Evolutionary conservation across 192 early-diverging fungal genomes (phyloP), one percentile per base, ranked within the genome.

Genomic region (Dispira parvispora): DNA sequence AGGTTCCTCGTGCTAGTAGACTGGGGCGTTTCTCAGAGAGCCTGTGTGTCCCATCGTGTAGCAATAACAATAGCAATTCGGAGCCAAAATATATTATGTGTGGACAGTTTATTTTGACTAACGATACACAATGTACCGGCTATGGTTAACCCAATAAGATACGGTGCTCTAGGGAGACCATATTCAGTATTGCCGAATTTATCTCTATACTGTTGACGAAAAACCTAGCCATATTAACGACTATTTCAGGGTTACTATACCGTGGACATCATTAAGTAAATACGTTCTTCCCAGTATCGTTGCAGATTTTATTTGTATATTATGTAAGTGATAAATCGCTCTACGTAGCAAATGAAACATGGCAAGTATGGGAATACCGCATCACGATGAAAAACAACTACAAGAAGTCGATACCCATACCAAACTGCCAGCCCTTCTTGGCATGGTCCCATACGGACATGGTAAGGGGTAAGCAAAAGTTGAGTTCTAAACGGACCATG

Each of bases 401-500:
- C 75, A 86, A 77, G 62, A 92, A 95, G 69, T 81, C 79, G 20
- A 95, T 67, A 6, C 91, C 94, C 26, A 96, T 69, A 8, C 92
- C 92, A 68, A 97, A 82, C 69, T 94, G 87, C 52, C 87, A 71
- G 8, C 92, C 92, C 12, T 82, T 74, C 65, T 85, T 84, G 14
- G 88, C 63, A 20, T 79, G 74, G 68, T 90, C 88, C 43, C 77
- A 71, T 43, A 69, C 64, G 25, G 81, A 67, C 8, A 80, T 82
- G 11, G 78, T 71, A 26, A 91, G 60, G 16, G 95, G 95, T 25
- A 96, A 57, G 66, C 90, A 89, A 67, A 85, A 92, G 67, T 96
- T 96, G 23, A 98, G 69, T 73, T 98, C 95, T 2, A 90, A 78
- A 14, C 92, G 80, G 45, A 91, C 80, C 45, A 89, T 80, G 58